phyloP scores from a whole-genome alignment of 2,329 filamentous ascomycete genomes.

The Coniosporium tulheliwenetii region DNA sequence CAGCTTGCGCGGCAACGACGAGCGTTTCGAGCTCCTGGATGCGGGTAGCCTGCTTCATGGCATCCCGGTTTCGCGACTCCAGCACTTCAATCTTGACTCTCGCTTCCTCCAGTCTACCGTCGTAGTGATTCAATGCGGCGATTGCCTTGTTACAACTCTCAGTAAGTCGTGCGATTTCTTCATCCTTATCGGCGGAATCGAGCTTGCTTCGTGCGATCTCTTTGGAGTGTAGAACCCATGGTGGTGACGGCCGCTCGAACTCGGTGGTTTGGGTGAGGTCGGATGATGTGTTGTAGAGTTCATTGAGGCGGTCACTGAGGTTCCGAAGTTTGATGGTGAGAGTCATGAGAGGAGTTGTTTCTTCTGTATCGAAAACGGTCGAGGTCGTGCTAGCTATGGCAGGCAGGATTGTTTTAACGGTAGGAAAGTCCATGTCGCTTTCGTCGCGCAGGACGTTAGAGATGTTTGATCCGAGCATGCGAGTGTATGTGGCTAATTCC shows the following conservation, averaged over 20 bases:
- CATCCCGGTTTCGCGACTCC: slow-evolving; percentile 73
- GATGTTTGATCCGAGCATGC: slow-evolving; percentile 50
- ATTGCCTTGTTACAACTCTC: slow-evolving; percentile 69
- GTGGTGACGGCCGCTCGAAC: slow-evolving; percentile 56
- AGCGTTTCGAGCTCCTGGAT: slow-evolving; percentile 50
- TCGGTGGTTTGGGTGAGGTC: slow-evolving; percentile 28
- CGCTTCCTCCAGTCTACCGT: slow-evolving; percentile 72
- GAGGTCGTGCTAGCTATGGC: slow-evolving; percentile 44
- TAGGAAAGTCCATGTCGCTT: slow-evolving; percentile 51
- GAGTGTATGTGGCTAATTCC: slow-evolving; percentile 50
- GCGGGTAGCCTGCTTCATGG: slow-evolving; percentile 57
- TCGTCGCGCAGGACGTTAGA: slow-evolving; percentile 55
- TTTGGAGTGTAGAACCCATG: slow-evolving; percentile 71
- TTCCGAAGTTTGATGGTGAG: slow-evolving; percentile 52
- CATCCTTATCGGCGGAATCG: slow-evolving; percentile 66
- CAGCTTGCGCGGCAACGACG: slow-evolving; percentile 21
- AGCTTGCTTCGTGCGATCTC: slow-evolving; percentile 72
- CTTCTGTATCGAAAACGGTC: slow-evolving; percentile 33
- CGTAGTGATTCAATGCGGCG: slow-evolving; percentile 30
- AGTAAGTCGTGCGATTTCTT: slow-evolving; percentile 65
- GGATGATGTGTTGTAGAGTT: slow-evolving; percentile 47
- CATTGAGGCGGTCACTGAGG: slow-evolving; percentile 48
- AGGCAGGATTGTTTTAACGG: slow-evolving; percentile 48
- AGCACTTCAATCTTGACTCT: slow-evolving; percentile 89
- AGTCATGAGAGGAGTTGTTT: slow-evolving; percentile 54